Evolutionary conservation across 345 rosid species (phyloP).

Genomic region (Heritiera fomes): DNA sequence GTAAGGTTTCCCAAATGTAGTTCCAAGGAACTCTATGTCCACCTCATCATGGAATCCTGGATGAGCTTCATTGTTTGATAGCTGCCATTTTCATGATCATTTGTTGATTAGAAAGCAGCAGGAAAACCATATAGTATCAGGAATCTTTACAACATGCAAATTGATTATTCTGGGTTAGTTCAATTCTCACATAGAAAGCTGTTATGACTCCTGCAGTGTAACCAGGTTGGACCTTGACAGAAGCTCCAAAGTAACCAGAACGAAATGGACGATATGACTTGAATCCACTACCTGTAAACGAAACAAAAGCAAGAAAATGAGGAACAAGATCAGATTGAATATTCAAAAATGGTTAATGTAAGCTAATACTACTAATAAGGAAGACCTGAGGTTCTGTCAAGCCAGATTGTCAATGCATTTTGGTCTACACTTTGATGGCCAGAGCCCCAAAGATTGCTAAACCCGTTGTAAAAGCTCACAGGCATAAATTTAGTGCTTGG

Average conservation of each 20-base stretch:
- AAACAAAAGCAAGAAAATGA: slow-evolving; percentile 14
- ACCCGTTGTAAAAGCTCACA: slow-evolving; percentile 66
- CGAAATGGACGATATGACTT: slow-evolving; percentile 83
- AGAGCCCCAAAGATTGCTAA: slow-evolving; percentile 92
- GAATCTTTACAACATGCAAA: not conserved
- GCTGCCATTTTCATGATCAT: slow-evolving; percentile 39
- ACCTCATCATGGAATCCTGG: slow-evolving; percentile 93
- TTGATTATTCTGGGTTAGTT: not conserved
- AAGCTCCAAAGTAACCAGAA: slow-evolving; percentile 91
- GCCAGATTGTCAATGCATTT: slow-evolving; percentile 80
- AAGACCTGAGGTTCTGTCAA: slow-evolving; percentile 77
- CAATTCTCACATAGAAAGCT: slow-evolving; percentile 73
- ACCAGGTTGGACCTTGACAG: slow-evolving; percentile 85
- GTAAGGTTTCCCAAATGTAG: slow-evolving; percentile 89
- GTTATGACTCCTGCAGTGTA: slow-evolving; percentile 97
- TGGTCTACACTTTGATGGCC: slow-evolving; percentile 70
- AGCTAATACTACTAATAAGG: not conserved
- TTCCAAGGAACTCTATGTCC: slow-evolving; percentile 93
- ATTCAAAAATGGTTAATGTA: not conserved
- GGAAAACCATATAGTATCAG: not conserved
- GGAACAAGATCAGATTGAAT: slow-evolving; percentile 16
- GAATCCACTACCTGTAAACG: slow-evolving; percentile 79
- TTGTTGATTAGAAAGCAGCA: not conserved
- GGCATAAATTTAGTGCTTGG: slow-evolving; percentile 81
- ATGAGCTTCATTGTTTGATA: slow-evolving; percentile 86